These are phyloP conservation scores for Castanea crenata DNA, from an alignment of 306 rosid genomes.

Conservation along the genomic window DNA sequence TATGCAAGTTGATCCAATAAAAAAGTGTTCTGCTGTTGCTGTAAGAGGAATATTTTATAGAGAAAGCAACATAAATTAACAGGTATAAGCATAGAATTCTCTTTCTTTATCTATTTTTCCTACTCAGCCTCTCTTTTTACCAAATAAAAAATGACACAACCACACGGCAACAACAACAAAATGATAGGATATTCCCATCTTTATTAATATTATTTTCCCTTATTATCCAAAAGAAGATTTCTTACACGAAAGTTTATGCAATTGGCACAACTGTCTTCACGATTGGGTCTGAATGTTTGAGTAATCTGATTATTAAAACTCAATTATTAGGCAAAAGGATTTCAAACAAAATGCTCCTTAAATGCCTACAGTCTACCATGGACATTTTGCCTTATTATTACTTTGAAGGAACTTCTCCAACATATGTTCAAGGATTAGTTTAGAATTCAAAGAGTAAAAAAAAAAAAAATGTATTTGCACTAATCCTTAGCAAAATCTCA, in stretches of 20 bases:
- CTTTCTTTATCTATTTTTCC: neutral
- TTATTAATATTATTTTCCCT: neutral
- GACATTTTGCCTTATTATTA: no score
- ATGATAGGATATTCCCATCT: neutral
- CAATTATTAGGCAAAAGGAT: no score
- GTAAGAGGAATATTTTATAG: neutral
- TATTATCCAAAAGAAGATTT: neutral
- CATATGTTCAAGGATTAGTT: no score
- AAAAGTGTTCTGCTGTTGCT: neutral
- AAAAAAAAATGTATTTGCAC: no score
- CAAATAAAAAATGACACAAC: neutral
- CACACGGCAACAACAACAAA: neutral
- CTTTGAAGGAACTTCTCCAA: no score
- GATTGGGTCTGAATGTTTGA: neutral
- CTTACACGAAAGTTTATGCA: no score
- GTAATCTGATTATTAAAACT: no score
- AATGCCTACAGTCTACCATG: no score
- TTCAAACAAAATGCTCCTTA: no score
- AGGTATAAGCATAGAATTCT: neutral
- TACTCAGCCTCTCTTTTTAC: no score
- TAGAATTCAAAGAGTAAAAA: no score
- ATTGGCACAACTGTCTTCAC: neutral
- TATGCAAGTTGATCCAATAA: neutral
- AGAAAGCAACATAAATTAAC: neutral
- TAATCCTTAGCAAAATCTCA: no score